Base-by-base conservation (phyloP, 1,284 basidiomycete genomes). In the Cryptococcus hybrid region DNA sequence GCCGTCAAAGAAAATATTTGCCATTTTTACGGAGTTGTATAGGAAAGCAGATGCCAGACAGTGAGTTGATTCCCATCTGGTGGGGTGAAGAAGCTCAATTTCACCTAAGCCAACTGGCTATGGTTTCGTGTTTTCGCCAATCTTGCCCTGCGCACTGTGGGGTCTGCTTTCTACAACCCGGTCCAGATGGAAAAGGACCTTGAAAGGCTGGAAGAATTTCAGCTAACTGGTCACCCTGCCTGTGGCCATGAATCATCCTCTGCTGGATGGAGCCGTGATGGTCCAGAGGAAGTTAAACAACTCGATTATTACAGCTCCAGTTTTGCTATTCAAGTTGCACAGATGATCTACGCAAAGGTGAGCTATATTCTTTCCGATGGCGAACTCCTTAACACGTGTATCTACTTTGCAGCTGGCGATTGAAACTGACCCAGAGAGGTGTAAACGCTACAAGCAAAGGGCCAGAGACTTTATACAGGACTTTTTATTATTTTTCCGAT, bases 41-140 rank as follows among this genome's bases (percentile, higher is more conserved):
- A 67, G 84, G 86, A 72, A 88, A 88, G 78, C 67, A 72, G 2
- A 79, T 79, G 78, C 78, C 78, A 34, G 77, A 80, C 57, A 80
- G 77, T 77, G 57, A 63, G 75, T 64, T 1, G 12, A 24, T 51
- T 36, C n/a, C 1, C 13, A 0, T 38, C n/a, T 36, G 18, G 18
- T 40, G 11, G 5, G 15, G 30, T 47, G 5, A 37, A 13, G 5
- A 44, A 12, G 48, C 56, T 62, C 42, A 58, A 47, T 11, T 48
- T n/a, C 30, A 6, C 45, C 3, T 18, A 8, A 77, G 88, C 87
- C 13, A 89, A 89, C 69, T 89, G 88, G 87, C 80, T 90, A 4
- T 89, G 88, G 88, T 89, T 89, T 76, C 80, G 87, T 58, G 87
- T 88, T 0, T 88, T 88, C 65, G 84, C 87, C n/a, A 89, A 89